Conservation (phyloP, 768 basidiomycete genomes). For the Gloeophyllum trabeum region DNA sequence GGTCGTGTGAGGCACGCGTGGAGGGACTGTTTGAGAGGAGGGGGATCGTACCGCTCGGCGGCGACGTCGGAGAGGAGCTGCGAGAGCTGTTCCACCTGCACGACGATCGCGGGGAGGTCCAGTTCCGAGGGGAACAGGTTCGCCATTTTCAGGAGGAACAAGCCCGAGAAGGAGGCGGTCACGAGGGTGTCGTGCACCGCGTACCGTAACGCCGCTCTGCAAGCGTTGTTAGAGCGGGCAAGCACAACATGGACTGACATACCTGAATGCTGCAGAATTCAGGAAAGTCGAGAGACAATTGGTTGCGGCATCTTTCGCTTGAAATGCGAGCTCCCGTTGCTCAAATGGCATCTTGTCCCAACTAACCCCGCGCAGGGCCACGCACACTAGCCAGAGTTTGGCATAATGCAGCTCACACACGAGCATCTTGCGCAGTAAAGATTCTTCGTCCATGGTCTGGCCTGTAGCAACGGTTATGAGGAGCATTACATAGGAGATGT, state of each 20-base stretch:
- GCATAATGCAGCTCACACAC: constrained; percentile 86
- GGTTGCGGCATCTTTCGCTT: constrained; percentile 88
- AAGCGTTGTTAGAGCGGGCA: constrained; percentile 2
- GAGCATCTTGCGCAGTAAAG: constrained; percentile 78
- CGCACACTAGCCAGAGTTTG: constrained; percentile 90
- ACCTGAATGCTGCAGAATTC: constrained; percentile 74
- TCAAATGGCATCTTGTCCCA: constrained; percentile 98
- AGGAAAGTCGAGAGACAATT: constrained; percentile 80
- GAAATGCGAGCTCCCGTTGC: constrained; percentile 89
- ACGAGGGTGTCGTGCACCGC: constrained; percentile 91
- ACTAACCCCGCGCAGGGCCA: constrained; percentile 80
- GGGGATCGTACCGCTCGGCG: constrained; percentile 57
- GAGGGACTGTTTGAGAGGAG: not conserved
- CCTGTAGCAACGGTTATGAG: constrained; percentile 26
- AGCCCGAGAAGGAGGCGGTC: constrained; percentile 82
- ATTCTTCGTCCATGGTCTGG: constrained; percentile 75
- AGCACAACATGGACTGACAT: constrained; percentile 10
- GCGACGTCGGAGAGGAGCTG: constrained; percentile 88
- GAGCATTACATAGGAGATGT: not conserved
- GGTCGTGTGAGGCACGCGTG: too few relatives aligned
- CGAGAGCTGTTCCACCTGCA: constrained; percentile 84
- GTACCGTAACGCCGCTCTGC: constrained; percentile 79
- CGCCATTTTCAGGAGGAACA: constrained; percentile 92
- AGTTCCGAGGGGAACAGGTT: constrained; percentile 83
- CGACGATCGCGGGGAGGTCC: constrained; percentile 64